A percentile compares a stretch with the other conserved stretches of the same genome.
Conservation (phyloP, 2,329 filamentous ascomycete species). For the Phaeophleospora eucalypticola region DNA sequence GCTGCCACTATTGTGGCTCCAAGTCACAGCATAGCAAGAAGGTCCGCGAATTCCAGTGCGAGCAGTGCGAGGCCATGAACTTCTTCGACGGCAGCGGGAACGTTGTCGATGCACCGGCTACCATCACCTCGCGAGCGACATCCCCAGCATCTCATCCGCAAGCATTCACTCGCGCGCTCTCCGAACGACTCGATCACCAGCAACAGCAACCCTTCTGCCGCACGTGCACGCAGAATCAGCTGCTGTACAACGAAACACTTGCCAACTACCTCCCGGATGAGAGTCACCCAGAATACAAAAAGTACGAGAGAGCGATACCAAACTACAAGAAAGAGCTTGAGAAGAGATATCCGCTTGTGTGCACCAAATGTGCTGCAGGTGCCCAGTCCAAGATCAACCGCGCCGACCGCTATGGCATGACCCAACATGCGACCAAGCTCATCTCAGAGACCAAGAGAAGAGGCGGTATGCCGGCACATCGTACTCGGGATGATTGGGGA, state of each 20-base stretch:
- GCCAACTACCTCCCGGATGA: conserved; percentile 71
- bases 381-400: conserved; percentile 50
- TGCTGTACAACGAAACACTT: conserved; percentile 69
- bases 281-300: conserved; percentile 63
- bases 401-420: conserved; percentile 31
- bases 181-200: conserved; percentile 34
- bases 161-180: conserved; percentile 22
- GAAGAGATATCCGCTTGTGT: conserved; percentile 82
- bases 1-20: conserved; percentile 80
- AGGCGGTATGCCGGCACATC: conserved; percentile 37
- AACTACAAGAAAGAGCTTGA: conserved; percentile 70
- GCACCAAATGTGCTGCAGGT: conserved; percentile 69
- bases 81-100: conserved; percentile 87
- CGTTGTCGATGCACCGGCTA: conserved; percentile 78
- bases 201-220: conserved; percentile 60
- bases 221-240: conserved; percentile 84
- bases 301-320: conserved; percentile 65
- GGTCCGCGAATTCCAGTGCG: conserved; percentile 67
- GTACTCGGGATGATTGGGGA: conserved; percentile 42
- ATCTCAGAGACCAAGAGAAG: conserved; percentile 60
- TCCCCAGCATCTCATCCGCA: conserved; percentile 12
- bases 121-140: conserved; percentile 35
- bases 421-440: conserved; percentile 51
- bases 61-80: conserved; percentile 79
- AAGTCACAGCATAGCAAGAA: conserved; percentile 59